phyloP scores from a whole-genome alignment of 1,139 yeast species.

The Lodderomyces oxycetoniae region DNA sequence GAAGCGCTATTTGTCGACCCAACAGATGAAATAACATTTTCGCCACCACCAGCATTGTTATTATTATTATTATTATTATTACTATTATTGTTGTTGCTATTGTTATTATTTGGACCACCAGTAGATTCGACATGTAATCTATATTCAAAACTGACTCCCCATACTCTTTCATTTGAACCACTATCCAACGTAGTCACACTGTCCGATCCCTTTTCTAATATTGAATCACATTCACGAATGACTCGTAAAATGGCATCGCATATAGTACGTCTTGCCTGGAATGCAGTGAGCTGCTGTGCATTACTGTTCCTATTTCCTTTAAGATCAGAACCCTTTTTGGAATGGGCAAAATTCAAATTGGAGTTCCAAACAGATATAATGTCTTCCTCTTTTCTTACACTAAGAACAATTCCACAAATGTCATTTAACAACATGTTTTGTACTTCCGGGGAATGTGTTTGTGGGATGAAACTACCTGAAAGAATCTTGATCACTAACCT shows the following conservation, averaged over 20 bases:
- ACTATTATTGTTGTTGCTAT: constrained; percentile 5
- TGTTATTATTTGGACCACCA: not conserved
- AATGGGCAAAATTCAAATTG: constrained; percentile 34
- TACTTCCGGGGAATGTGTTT: constrained; percentile 25
- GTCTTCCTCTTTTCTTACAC: constrained; percentile 49
- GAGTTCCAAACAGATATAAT: constrained; percentile 53
- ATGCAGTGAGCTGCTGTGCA: constrained; percentile 34
- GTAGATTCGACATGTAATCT: constrained; percentile 36
- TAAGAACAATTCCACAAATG: constrained; percentile 49
- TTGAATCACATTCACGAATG: constrained; percentile 46
- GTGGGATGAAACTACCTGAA: constrained; percentile 43
- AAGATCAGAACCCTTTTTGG: constrained; percentile 8
- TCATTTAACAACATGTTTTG: constrained; percentile 39
- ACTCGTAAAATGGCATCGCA: constrained; percentile 46
- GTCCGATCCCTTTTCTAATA: constrained; percentile 32
- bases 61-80: constrained; percentile 1
- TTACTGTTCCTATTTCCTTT: constrained; percentile 2
- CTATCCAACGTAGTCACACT: constrained; percentile 28
- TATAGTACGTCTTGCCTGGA: constrained; percentile 46
- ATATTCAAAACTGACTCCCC: constrained; percentile 45
- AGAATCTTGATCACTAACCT: constrained; percentile 41
- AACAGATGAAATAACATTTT: not conserved
- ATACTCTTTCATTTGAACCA: constrained; percentile 38
- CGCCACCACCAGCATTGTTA: constrained; percentile 2
- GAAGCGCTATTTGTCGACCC: no score